phyloP scores from a whole-genome alignment of 1,139 yeast species.

The Casaregolazyma lundiana region DNA sequence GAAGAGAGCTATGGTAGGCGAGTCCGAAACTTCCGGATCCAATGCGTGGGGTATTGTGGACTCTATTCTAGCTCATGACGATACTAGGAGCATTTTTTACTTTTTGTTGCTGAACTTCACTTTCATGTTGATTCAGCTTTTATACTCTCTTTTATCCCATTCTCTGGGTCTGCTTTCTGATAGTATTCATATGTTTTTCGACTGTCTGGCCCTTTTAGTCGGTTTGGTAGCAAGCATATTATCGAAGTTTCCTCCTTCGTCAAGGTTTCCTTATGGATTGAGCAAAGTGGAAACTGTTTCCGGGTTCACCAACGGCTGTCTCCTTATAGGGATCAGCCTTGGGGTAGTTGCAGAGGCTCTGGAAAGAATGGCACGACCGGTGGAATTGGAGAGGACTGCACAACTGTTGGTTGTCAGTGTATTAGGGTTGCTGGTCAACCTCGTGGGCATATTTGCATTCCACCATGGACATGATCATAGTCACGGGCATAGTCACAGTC shows the following conservation, averaged over 20 bases:
- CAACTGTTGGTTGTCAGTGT: constrained; percentile 81
- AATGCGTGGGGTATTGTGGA: constrained; percentile 31
- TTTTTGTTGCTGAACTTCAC: constrained; percentile 79
- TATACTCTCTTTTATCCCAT: constrained; percentile 88
- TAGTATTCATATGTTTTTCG: constrained; percentile 92
- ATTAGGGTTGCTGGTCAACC: constrained; percentile 78
- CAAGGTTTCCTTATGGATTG: constrained; percentile 81
- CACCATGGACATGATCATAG: constrained; percentile 65
- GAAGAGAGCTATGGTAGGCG: constrained; percentile 1
- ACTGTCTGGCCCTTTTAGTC: constrained; percentile 82
- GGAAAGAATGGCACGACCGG: constrained; percentile 74
- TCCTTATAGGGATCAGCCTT: constrained; percentile 80
- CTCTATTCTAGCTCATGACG: constrained; percentile 48
- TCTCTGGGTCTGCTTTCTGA: constrained; percentile 89
- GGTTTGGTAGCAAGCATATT: constrained; percentile 82
- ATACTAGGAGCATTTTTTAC: constrained; percentile 84
- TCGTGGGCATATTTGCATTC: constrained; percentile 91
- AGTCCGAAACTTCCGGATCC: constrained; percentile 7
- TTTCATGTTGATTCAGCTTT: constrained; percentile 89
- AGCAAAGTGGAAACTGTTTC: constrained; percentile 84
- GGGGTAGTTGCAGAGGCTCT: constrained; percentile 85
- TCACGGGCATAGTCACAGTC: constrained; percentile 30
- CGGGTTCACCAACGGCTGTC: constrained; percentile 90
- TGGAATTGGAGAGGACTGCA: constrained; percentile 70
- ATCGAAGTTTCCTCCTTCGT: constrained; percentile 55